These are phyloP conservation scores for Eudorina sp. DNA, from an alignment of 139 green algal species.

Conservation along the genomic window DNA sequence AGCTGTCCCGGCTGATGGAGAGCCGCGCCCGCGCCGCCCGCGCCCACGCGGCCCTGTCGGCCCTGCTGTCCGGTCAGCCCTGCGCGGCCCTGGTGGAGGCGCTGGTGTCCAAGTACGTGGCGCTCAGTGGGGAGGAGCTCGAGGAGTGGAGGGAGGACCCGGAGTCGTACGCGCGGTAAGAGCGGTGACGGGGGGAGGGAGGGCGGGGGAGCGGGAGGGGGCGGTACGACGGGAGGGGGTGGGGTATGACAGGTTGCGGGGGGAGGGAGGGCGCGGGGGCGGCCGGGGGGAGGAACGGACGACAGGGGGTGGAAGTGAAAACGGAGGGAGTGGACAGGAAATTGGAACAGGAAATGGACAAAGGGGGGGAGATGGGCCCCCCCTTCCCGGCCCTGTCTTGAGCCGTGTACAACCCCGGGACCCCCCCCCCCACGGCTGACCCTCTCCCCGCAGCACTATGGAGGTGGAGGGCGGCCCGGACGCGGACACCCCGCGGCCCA, in stretches of 20 bases:
- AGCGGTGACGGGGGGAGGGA: not conserved
- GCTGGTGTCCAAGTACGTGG: conserved; percentile 82
- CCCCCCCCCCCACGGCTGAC: too few species aligned
- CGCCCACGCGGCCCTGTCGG: conserved; percentile 53
- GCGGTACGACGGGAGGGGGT: not conserved
- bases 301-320: too few species aligned
- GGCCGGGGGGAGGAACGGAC: too few species aligned
- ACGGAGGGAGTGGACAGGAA: too few species aligned
- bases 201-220: not conserved
- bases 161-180: conserved; percentile 69
- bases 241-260: not conserved
- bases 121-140: conserved; percentile 80
- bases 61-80: conserved; percentile 48
- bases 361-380: too few species aligned
- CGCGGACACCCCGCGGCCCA: conserved; percentile 81
- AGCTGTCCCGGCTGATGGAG: conserved; percentile 22
- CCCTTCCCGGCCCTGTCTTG: too few species aligned
- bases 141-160: conserved; percentile 80
- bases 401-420: too few species aligned
- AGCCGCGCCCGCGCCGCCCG: not conserved
- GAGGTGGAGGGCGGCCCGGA: conserved; percentile 83
- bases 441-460: conserved; percentile 59
- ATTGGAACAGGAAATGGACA: too few species aligned
- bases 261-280: not conserved
- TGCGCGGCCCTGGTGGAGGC: conserved; percentile 65